Evolutionary conservation across 2,329 filamentous ascomycete genomes (phyloP), one percentile per base, ranked within the genome.

Genomic region (Claviceps pazoutovae): DNA sequence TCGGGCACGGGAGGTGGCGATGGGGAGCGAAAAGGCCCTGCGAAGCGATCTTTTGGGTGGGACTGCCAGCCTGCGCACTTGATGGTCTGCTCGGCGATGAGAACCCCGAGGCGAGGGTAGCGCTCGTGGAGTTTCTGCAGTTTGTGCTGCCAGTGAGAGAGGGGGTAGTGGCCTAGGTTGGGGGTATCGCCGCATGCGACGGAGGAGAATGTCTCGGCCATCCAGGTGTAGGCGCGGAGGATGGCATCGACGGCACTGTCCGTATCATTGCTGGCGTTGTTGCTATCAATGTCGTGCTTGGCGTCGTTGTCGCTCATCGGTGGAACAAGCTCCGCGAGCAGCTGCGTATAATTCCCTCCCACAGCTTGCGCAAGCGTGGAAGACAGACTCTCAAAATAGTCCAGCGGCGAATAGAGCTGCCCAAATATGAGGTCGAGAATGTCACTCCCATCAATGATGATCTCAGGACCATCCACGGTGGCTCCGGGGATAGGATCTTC

Each of bases 11-110:
- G 52, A 8, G 55, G 38, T 7, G 55, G 42, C 3, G 11, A 19
- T 6, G 42, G 53, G 6, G 56, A 57, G 2, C 17, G 34, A 7
- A 57, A 62, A 2, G 57, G 57, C 0, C 58, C 59, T 3, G 48
- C 48, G 56, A 68, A 71, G 7, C 65, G 60, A 60, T 63, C 67
- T 52, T 57, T 60, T 3, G 69, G 65, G 1, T 64, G 60, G 7
- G 66, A 56, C 2, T 34, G 50, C 55, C 69, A 64, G 1, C 64
- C 67, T 0, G 60, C 57, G 57, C 70, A 73, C 5, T 56, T 55
- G 16, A 52, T 37, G 23, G 39, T 42, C 37, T 71, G 54, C 0
- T 48, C 45, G 9, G 62, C 51, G 63, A 64, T 64, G 42, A 50
- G 46, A 0, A 57, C 48, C 7, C 57, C 63, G 13, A 64, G 56